Base-by-base conservation (phyloP, 2,329 filamentous ascomycete genomes). In the Alternaria hordeiaustralica region DNA sequence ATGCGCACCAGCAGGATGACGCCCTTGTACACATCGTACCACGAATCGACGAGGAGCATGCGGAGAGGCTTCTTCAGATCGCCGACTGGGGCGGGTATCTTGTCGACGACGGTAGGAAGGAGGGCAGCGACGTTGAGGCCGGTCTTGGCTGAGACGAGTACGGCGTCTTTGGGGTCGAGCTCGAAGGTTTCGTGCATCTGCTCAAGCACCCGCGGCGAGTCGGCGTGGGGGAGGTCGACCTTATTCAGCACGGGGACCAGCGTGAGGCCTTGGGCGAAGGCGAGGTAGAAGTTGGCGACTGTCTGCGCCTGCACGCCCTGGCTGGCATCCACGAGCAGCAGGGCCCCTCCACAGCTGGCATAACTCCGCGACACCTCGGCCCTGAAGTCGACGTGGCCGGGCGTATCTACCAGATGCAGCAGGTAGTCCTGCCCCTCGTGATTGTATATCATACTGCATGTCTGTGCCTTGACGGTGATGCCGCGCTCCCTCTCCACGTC, bases 401-500 rank as follows among this genome's bases (percentile, higher is more conserved):
- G 96, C 0, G 96, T 99, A 80, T 99, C 96, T 61, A 99, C 94
- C 26, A 99, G 86, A 81, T 99, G 96, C 28, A 99, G 85, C 60
- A 99, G 86, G 78, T 98, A 98, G 80, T 99, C 96, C 30, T 91
- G 84, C 15, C 92, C 94, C 18, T 91, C 84, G 82, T 97, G 85
- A 26, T 91, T 93, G 84, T 97, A 97, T 56, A 99, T 87, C 96
- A 99, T 99, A 60, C 91, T 96, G 82, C 96, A 98, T 61, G 96
- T 98, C 84, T 99, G 96, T 59, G 96, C 96, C 84, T 99, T 99
- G 79, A 99, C 96, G 0, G 96, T 99, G 79, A 99, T 99, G 65
- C 96, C 96, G 43, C 96, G 89, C 81, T 98, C 94, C 55, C 96
- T 87, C 83, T 99, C 96, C 59, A 99, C 96, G 78, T 99, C 96